Base-by-base conservation (phyloP, 768 basidiomycete species). In the Rhizopogon sp. region DNA sequence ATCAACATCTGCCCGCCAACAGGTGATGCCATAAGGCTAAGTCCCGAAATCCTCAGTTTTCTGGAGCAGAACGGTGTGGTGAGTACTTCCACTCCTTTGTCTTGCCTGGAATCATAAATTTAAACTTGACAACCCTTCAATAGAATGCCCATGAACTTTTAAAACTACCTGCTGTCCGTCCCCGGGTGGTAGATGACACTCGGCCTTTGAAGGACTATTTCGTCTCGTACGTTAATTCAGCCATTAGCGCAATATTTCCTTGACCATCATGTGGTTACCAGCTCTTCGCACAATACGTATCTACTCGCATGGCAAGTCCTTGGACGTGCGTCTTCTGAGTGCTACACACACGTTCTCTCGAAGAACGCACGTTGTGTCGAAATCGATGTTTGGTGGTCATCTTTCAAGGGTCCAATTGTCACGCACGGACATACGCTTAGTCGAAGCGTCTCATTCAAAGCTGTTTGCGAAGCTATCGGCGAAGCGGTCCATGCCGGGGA, bases 241-340 rank as follows among this genome's bases (percentile, higher is more conserved):
- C 22, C 17, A 44, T 20, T 20, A 17, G 31, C 22, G 28, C 31
- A n/a, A 41, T 47, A 28, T 53, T 35, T 13, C 35, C 39, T 28
- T 45, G 44, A 47, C 16, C 25, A 28, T 41, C 25, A 17, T 28
- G 25, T 11, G 52, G 31, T 44, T 8, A 40, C 14, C 64, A 82
- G 83, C 5, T 81, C 83, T 1, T 84, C 83, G 0, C 84, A 87
- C 59, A 86, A 87, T 61, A 85, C 85, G 2, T 87, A 87, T 59
- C 75, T 87, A 0, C 68, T 84, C 3, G 74, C 80, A 1, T 73
- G 79, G 41, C 84, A 85, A 60, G 64, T 86, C 25, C 65, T 82
- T 14, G 84, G 84, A 6, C 72, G 71, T 39, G 69, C 81, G 5
- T 82, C 82, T 5, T 74, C 80, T 5, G 73, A 71, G 4, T 77